These are phyloP conservation scores for Microbotryum saponariae DNA, from an alignment of 1,284 basidiomycete genomes.

Conservation along the genomic window DNA sequence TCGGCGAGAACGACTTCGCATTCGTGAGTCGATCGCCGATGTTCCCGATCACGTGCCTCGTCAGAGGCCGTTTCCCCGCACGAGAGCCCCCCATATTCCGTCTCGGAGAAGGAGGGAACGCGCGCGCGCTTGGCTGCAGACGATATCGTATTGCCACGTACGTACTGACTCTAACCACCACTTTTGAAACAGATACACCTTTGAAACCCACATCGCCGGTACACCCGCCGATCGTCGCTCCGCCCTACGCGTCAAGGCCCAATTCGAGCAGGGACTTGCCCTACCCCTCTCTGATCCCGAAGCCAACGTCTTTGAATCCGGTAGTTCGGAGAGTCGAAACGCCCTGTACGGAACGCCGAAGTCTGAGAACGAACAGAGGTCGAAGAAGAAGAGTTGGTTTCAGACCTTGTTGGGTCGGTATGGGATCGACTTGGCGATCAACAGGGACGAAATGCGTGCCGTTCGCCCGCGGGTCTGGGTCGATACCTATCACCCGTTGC, in stretches of 20 bases:
- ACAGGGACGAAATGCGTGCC: conserved; percentile 25
- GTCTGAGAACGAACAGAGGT: too few species aligned
- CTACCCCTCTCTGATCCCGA: conserved; percentile 10
- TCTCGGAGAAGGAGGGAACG: too few species aligned
- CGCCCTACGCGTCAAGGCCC: conserved; percentile 26
- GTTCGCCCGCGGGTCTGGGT: conserved; percentile 62
- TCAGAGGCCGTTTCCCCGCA: too few species aligned
- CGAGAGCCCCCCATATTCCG: too few species aligned
- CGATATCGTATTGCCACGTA: too few species aligned
- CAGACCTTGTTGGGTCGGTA: too few species aligned
- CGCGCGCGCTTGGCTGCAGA: too few species aligned
- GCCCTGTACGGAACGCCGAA: neutral
- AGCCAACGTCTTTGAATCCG: conserved; percentile 29
- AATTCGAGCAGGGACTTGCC: conserved; percentile 32
- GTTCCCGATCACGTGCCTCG: too few species aligned
- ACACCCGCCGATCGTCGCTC: conserved; percentile 27
- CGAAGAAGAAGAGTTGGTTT: too few species aligned
- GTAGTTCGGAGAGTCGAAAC: conserved; percentile 16
- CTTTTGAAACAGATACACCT: conserved; percentile 20
- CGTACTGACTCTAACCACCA: too few species aligned
- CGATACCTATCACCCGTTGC: conserved; percentile 69
- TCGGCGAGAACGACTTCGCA: conserved; percentile 4
- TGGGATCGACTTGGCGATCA: neutral
- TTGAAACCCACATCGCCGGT: conserved; percentile 31
- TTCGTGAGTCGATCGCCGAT: conserved; percentile 5